Base-by-base conservation (phyloP, 2,329 filamentous ascomycete species). In the Mollisia scopiformis region DNA sequence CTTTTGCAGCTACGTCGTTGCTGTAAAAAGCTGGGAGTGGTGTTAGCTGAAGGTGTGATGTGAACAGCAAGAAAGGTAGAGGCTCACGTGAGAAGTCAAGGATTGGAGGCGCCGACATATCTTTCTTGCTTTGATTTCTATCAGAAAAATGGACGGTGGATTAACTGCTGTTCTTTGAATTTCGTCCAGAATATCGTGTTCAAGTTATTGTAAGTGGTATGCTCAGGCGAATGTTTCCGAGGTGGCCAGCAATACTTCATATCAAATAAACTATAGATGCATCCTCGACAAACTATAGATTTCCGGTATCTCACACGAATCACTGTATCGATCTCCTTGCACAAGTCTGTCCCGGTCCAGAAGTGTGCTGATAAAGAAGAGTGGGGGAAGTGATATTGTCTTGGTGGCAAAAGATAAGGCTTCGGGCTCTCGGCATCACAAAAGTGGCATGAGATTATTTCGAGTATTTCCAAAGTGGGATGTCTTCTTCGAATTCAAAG, bases 81-180 rank as follows among this genome's bases (percentile, higher is more conserved):
- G 4, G 49, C 67, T 53, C 50, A 66, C 67, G 61, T 27, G 72
- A 71, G 53, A 75, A 74, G 50, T 75, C 72, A 23, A 75, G 65
- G 31, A 75, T 70, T 13, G 74, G 73, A 27, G 73, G 72, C 19
- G 72, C 73, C 16, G 49, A 31, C 49, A 51, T 51, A 2, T 49
- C 16, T 37, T 47, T 16, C 19, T 13, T 46, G 41, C 8, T 43
- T 23, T 16, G 8, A 10, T 10, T n/a, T 47, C 10, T 13, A 13
- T 27, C 3, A 13, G 43, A 14, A 11, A 27, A n/a, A 27, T 47
- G n/a, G 11, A 25, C 27, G 2, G 25, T 27, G 3, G 21, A 47
- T 46, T 46, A 7, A 2, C 3, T 16, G 28, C 7, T 10, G 39
- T 43, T 2, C 13, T 21, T 19, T 5, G 39, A 43, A n/a, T n/a